Evolutionary conservation across 2,329 filamentous ascomycete genomes (phyloP), one percentile per base, ranked within the genome.

Genomic region (Gyromitra esculenta): DNA sequence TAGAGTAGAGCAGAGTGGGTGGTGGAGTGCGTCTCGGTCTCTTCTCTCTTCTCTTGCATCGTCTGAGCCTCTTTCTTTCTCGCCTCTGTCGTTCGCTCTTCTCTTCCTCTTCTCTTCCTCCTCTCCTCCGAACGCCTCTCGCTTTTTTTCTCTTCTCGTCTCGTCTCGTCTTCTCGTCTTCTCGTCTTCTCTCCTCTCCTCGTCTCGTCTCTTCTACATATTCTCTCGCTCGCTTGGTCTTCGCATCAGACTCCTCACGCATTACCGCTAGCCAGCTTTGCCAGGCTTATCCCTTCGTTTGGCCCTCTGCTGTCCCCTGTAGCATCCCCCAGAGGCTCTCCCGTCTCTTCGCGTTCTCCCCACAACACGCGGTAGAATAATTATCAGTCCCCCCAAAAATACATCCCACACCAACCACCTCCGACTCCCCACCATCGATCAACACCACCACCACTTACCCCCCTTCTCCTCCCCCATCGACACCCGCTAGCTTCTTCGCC

Each of bases 261-360:
- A 31, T 31, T 70, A n/a, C 35, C 21, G 37, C 48, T 71, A 57
- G 72, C 57, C 60, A 75, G 65, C 59, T 52, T 31, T 65, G 72
- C 72, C 52, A 75, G 72, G 39, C 59, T 64, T 56, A 63, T 71
- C 68, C 72, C 72, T 65, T 75, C 72, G 52, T 75, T 75, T 75
- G 72, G 72, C n/a, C 2, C 25, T 37, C 50, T 41, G 60, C 43
- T 43, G 35, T 52, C 41, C 67, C 73, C 59, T 69, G 63, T 64
- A 74, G 57, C 41, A 25, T 7, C n/a, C 35, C 70, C 48, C 45
- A 63, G 62, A n/a, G 37, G 25, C 35, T 54, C 56, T 64, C 39
- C 64, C 62, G 64, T 65, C 67, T 70, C 75, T 48, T 77, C 75
- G 75, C 70, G 75, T 77, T 69, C 71, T 50, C 70, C 57, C 63